Base-by-base conservation (phyloP, 768 basidiomycete species). In the Amanita pseudoporphyria region DNA sequence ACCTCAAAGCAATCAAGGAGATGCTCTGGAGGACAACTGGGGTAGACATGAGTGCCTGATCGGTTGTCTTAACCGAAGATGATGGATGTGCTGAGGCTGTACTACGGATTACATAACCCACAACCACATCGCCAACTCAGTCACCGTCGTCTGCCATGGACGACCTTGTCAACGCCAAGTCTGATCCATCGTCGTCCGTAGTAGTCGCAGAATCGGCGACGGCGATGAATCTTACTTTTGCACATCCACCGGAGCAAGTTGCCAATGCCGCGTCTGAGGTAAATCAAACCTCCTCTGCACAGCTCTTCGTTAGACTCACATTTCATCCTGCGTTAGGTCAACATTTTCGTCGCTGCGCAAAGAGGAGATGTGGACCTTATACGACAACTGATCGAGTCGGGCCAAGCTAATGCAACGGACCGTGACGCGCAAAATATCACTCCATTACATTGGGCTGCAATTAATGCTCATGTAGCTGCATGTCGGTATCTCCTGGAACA, bases 391-490 rank as follows among this genome's bases (percentile, higher is more conserved):
- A 71, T 93, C 35, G 78, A 82, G 56, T 84, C 81, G 1, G 85
- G 85, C 3, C 70, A 73, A 52, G 84, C 84, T 16, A 72, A 67
- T 5, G 85, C 82, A 16, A 82, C 82, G 12, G 89, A 90, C 65
- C 72, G 85, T 42, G 95, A 98, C 66, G 74, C 77, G 24, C 87
- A 95, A 63, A 92, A 94, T 57, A 89, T 97, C 54, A 95, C 94
- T 0, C 86, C 96, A 1, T 77, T 99, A 1, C 96, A 99, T 62
- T 99, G 96, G 96, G 94, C 96, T 6, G 85, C 94, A 1, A 97
- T 98, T 61, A 97, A 97, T 58, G 93, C 92, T 3, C 92, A 97
- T 60, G 71, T 95, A n/a, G 74, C 81, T 1, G 83, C 87, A 21
- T 96, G 92, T 65, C 78, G 85, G 30, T 87, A 84, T 56, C 73